These are phyloP conservation scores for Venturia pyrina DNA, from an alignment of 2,329 filamentous ascomycete species.

Conservation along the genomic window DNA sequence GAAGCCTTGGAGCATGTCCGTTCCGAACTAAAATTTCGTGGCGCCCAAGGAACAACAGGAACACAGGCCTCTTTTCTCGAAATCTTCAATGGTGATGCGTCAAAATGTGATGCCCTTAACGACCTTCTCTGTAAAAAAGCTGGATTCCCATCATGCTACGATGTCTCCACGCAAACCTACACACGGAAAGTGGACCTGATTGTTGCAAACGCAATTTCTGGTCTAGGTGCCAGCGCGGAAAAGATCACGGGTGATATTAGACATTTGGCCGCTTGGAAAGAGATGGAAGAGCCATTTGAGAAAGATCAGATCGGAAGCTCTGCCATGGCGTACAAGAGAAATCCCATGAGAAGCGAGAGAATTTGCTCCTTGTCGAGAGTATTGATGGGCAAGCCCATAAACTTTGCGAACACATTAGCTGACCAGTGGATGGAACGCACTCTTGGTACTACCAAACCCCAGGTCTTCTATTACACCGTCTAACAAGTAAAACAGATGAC, in stretches of 20 bases:
- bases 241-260: constrained; percentile 67
- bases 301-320: constrained; percentile 63
- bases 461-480: neutral
- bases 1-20: constrained; percentile 61
- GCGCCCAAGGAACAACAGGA: constrained; percentile 57
- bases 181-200: constrained; percentile 73
- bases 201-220: constrained; percentile 70
- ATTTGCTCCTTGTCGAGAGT: constrained; percentile 49
- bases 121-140: constrained; percentile 55
- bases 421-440: constrained; percentile 66
- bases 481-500: constrained; percentile 45
- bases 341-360: constrained; percentile 50
- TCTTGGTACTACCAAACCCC: constrained; percentile 28
- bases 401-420: constrained; percentile 56
- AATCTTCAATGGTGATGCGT: constrained; percentile 52
- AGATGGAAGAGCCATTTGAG: constrained; percentile 78
- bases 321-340: constrained; percentile 55
- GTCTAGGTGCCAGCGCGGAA: constrained; percentile 68
- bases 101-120: constrained; percentile 52
- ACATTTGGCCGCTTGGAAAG: constrained; percentile 62
- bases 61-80: constrained; percentile 71
- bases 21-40: constrained; percentile 62
- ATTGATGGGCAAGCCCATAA: constrained; percentile 42
- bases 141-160: constrained; percentile 51
- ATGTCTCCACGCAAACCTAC: constrained; percentile 64